Evolutionary conservation across 208 protist species (phyloP), one percentile per base, ranked within the genome.

Genomic region (Acanthamoeba healyi): DNA sequence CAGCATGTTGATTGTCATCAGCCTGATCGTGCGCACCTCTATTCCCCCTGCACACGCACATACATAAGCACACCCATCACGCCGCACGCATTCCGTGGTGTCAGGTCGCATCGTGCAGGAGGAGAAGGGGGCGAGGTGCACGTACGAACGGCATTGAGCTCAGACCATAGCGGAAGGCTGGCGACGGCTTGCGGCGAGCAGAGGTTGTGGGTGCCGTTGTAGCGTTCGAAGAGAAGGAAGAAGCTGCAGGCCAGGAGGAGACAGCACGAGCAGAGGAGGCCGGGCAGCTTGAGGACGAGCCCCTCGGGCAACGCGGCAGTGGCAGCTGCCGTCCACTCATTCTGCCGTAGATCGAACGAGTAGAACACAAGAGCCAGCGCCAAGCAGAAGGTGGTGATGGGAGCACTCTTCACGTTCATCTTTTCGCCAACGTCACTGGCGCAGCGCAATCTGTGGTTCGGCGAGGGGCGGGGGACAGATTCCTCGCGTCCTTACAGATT

Each of bases 1-100:
- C n/a, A 92, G 40, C 58, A 92, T 77, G 42, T 92, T 92, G 32
- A 77, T 61, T 6, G 86, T 92, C 58, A 92, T 44, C 86, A 92
- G 54, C 56, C 61, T 40, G 9, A 79, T 7, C 15, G 34, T 26
- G 29, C 70, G 65, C 10, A 2, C 65, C 14, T 38, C 65, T 17
- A 10, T 22, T 79, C 26, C 70, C 4, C 58, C 29, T 67, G 17
- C 9, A 67, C 0, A 22, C 49, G 6, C 49, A 6, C 49, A 6
- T 54, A 6, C n/a, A n/a, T n/a, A n/a, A n/a, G n/a, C n/a, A n/a
- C n/a, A n/a, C n/a, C n/a, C n/a, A n/a, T n/a, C n/a, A 12, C 14
- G 19, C 56, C 6, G 19, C 26, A 6, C 17, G 12, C 12, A 24
- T 79, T 79, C 70, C 70, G 36, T 79, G 70, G 58, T 36, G 49